Evolutionary conservation across 2,329 filamentous ascomycete genomes (phyloP), one percentile per base, ranked within the genome.

Genomic region (Epichloe scottii): DNA sequence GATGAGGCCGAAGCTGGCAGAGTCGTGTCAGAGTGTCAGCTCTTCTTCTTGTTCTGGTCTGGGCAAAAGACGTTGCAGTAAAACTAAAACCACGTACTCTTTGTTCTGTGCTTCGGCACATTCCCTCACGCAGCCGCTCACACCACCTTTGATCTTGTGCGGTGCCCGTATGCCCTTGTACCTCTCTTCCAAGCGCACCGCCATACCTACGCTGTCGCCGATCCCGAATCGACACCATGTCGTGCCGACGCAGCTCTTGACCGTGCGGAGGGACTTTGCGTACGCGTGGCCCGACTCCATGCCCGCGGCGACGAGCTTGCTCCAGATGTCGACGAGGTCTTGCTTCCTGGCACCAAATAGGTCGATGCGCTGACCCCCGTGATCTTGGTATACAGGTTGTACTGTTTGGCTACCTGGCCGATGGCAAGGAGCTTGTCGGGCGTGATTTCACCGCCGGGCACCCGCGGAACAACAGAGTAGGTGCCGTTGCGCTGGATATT

Each of bases 401-500:
- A 95, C 63, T 91, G 84, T 71, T 87, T 87, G 0, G 89, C 89
- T 0, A 95, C 87, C 51, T 82, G 79, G 0, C 88, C 89, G 53
- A 95, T 89, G 51, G 83, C 78, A 45, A 95, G 85, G 48, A 95
- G 77, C 64, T 87, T 89, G 46, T 93, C 86, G 0, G 89, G 83
- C 0, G 87, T 93, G 61, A 95, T 93, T 66, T 95, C 89, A 53
- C 89, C 89, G 44, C 79, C 89, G 2, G 87, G 77, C 1, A 95
- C 81, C 43, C 89, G 82, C 3, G 89, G 89, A 0, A 95, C 78
- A 11, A 95, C 89, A 1, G 86, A 91, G 67, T 89, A 95, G 0
- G 89, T 95, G 40, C 89, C 89, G 66, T 95, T 89, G 38, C 89
- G 79, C 66, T 95, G 89, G 51, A 95, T 93, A 63, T 95, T 95